phyloP scores from a whole-genome alignment of 2,329 filamentous ascomycete species.

The Tothia fuscella region DNA sequence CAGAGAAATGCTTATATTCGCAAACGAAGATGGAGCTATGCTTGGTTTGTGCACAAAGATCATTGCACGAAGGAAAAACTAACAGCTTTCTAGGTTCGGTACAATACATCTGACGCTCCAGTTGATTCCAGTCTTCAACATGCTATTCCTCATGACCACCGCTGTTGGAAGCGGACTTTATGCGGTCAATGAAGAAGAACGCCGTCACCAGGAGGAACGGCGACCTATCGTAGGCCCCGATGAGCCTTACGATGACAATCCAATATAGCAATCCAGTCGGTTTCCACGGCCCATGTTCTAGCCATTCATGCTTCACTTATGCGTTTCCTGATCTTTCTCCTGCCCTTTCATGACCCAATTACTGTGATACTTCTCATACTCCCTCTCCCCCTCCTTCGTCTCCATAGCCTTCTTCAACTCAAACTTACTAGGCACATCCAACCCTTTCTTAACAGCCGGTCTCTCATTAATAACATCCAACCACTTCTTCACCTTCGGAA shows the following conservation, averaged over 20 bases:
- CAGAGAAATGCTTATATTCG: conserved; percentile 60
- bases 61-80: conserved; percentile 2
- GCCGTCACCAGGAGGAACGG: conserved; percentile 9
- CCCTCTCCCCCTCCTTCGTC: conserved; percentile 47
- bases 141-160: conserved; percentile 85
- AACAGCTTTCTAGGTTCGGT: conserved; percentile 49
- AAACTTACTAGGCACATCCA: conserved; percentile 25
- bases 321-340: conserved; percentile 27
- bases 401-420: conserved; percentile 45
- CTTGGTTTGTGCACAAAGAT: conserved; percentile 45
- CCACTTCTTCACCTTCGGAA: conserved; percentile 21
- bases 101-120: conserved; percentile 73
- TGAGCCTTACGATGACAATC: conserved; percentile 5
- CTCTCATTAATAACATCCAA: conserved; percentile 21
- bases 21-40: conserved; percentile 65
- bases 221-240: not conserved
- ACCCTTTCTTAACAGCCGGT: conserved; percentile 21
- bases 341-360: conserved; percentile 28
- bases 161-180: conserved; percentile 77
- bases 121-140: conserved; percentile 80
- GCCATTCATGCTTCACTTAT: conserved; percentile 15
- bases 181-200: conserved; percentile 64
- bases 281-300: not conserved
- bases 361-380: conserved; percentile 27
- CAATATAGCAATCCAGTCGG: not conserved